phyloP scores from a whole-genome alignment of 495 filamentous ascomycete genomes.

The Penicillium dipodomyicola region DNA sequence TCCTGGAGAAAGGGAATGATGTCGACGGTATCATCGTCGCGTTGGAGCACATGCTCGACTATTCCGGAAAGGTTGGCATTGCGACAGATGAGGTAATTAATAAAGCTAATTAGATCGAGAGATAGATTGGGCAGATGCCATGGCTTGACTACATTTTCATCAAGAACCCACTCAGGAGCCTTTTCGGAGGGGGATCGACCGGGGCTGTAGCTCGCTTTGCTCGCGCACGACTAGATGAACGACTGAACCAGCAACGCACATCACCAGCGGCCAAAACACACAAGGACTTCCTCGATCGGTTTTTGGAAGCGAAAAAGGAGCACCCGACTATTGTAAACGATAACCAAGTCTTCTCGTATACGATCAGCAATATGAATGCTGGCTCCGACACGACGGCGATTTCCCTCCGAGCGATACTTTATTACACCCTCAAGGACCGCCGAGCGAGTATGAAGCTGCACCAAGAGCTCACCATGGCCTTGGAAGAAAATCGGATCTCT shows the following conservation, averaged over 20 bases:
- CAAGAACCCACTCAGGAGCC: slow-evolving; percentile 49
- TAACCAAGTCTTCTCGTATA: slow-evolving; percentile 31
- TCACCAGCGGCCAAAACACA: background rate
- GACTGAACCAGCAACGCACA: slow-evolving; percentile 8
- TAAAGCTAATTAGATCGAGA: background rate
- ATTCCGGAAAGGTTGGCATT: background rate
- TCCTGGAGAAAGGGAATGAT: background rate
- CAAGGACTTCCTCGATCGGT: slow-evolving; percentile 30
- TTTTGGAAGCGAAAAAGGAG: slow-evolving; percentile 35
- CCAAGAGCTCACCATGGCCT: slow-evolving; percentile 38
- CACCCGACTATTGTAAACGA: slow-evolving; percentile 27
- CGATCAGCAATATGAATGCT: slow-evolving; percentile 48
- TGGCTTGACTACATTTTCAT: slow-evolving; percentile 48
- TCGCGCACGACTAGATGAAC: slow-evolving; percentile 53
- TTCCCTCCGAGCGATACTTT: slow-evolving; percentile 40
- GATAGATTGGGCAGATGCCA: slow-evolving; percentile 20
- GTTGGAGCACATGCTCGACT: background rate
- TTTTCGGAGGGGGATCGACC: slow-evolving; percentile 32
- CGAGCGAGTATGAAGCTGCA: slow-evolving; percentile 19
- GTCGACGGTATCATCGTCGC: background rate
- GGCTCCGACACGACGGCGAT: slow-evolving; percentile 55
- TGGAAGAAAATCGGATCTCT: slow-evolving; percentile 39
- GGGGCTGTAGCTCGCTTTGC: slow-evolving; percentile 33
- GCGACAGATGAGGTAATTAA: background rate
- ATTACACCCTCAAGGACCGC: background rate